Conservation (phyloP, 305 asterid genomes). For the Fraxinus latifolia region DNA sequence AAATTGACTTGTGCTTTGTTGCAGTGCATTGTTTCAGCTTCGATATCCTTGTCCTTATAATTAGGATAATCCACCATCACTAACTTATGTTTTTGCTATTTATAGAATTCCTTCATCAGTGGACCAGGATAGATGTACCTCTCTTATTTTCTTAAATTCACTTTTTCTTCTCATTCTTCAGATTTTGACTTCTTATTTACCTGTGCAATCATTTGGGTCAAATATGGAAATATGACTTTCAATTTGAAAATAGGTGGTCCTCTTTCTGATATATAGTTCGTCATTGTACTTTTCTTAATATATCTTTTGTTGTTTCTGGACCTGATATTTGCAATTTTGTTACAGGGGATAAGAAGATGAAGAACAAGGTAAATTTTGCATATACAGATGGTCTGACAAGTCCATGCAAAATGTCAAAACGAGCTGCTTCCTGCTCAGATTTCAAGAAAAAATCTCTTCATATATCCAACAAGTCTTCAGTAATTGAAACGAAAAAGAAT, state of each 20-base stretch:
- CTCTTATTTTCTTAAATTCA: neutral
- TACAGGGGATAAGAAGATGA: neutral
- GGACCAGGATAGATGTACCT: neutral
- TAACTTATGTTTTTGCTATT: neutral
- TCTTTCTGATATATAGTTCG: neutral
- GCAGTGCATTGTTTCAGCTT: neutral
- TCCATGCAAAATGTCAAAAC: slow-evolving; percentile 68
- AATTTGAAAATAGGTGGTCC: neutral
- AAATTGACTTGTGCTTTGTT: neutral
- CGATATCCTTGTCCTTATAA: neutral
- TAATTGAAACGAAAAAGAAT: slow-evolving; percentile 57
- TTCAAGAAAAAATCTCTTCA: slow-evolving; percentile 63
- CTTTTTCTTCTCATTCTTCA: neutral
- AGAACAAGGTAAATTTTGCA: neutral
- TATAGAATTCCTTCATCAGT: neutral
- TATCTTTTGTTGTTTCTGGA: neutral
- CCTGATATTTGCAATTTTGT: neutral
- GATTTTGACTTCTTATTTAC: neutral
- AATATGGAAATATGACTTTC: neutral
- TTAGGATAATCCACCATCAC: neutral
- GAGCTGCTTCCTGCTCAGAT: slow-evolving; percentile 76
- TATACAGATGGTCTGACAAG: slow-evolving; percentile 33
- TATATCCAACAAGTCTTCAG: slow-evolving; percentile 41
- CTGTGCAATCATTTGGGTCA: neutral
- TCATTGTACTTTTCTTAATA: neutral